phyloP scores from a whole-genome alignment of 179 eudicot genomes.

The Corrigiola litoralis region DNA sequence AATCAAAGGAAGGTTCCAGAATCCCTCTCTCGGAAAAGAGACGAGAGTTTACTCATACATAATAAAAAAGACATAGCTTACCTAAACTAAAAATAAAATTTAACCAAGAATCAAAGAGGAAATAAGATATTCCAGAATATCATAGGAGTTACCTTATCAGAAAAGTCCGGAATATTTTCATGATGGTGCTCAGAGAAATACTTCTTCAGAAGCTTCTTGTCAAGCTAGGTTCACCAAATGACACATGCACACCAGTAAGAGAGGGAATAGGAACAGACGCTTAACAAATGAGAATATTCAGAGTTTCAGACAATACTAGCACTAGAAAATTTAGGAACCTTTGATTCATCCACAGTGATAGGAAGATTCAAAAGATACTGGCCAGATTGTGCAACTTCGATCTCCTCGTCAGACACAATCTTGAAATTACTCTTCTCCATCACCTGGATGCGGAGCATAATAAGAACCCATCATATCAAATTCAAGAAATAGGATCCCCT shows the following conservation, averaged over 20 bases:
- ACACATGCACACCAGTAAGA: neutral
- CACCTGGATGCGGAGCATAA: constrained; percentile 24
- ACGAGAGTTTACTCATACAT: too few species aligned
- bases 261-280: neutral
- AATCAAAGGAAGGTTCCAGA: too few species aligned
- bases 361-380: constrained; percentile 51
- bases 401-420: constrained; percentile 43
- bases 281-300: neutral
- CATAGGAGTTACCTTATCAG: constrained; percentile 62
- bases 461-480: neutral
- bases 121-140: neutral
- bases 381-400: constrained; percentile 41
- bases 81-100: neutral
- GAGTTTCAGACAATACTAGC: neutral
- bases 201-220: constrained; percentile 60
- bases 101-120: neutral
- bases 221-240: constrained; percentile 46
- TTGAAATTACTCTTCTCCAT: constrained; percentile 56
- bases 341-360: constrained; percentile 43
- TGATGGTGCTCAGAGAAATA: constrained; percentile 67
- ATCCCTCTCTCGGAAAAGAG: too few species aligned
- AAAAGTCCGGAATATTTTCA: constrained; percentile 76
- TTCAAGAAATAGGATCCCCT: neutral
- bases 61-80: too few species aligned
- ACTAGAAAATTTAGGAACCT: constrained; percentile 17